Conservation (phyloP, 148 eudicot genomes). For the Tetragonia tetragonoides region DNA sequence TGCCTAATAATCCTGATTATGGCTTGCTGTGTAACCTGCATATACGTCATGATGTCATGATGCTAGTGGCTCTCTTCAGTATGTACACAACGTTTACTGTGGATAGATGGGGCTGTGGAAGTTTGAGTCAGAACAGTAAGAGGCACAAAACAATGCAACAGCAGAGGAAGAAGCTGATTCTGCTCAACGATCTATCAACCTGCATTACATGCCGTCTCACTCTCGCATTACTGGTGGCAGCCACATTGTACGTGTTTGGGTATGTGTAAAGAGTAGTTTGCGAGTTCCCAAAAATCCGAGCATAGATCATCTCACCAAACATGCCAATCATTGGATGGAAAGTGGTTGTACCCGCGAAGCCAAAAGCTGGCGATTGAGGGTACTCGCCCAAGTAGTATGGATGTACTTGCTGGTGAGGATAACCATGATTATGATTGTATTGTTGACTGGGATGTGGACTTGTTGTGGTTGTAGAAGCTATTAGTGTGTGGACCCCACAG, state of each 20-base stretch:
- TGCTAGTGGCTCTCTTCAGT: not conserved
- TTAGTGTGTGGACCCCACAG: conserved; percentile 24
- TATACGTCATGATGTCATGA: not conserved
- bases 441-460: conserved; percentile 32
- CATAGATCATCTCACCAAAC: conserved; percentile 70
- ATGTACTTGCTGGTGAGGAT: conserved; percentile 19
- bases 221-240: conserved; percentile 36
- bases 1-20: not conserved
- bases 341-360: conserved; percentile 36
- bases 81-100: conserved; percentile 21
- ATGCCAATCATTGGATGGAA: conserved; percentile 46
- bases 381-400: conserved; percentile 21
- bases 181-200: conserved; percentile 53
- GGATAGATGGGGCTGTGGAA: not conserved
- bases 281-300: conserved; percentile 58
- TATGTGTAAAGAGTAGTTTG: conserved; percentile 33
- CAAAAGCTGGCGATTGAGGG: conserved; percentile 24
- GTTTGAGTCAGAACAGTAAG: conserved; percentile 41
- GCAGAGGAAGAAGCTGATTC: conserved; percentile 59
- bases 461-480: conserved; percentile 18
- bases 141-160: conserved; percentile 60
- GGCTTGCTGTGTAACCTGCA: not conserved
- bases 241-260: conserved; percentile 43
- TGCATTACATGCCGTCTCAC: conserved; percentile 49
- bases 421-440: conserved; percentile 20